A percentile compares a stretch with the other conserved stretches of the same genome.
phyloP scores from a whole-genome alignment of 352 stramenopile species.

The Phytophthora constricta region DNA sequence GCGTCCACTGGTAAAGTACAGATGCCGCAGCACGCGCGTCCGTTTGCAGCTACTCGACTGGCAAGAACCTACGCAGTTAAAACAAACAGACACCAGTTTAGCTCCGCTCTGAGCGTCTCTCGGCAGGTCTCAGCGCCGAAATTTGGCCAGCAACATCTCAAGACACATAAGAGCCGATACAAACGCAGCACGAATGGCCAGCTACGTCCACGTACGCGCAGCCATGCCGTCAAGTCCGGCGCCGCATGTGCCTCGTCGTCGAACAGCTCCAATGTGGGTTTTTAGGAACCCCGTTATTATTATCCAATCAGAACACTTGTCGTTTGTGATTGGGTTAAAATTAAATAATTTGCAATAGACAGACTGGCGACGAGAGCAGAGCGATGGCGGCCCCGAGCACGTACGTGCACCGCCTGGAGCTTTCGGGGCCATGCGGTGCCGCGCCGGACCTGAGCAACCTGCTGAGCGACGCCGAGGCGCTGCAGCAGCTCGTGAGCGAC shows the following conservation, averaged over 20 bases:
- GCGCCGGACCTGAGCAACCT: constrained; percentile 49
- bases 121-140: too few relatives aligned
- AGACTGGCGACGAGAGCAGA: not conserved
- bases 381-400: constrained; percentile 3
- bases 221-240: constrained; percentile 24
- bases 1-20: constrained; percentile 61
- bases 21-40: constrained; percentile 48
- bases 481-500: constrained; percentile 47
- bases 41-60: constrained; percentile 22
- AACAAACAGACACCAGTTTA: not conserved
- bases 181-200: not conserved
- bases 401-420: constrained; percentile 53
- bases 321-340: too few relatives aligned
- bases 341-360: too few relatives aligned
- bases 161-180: not conserved
- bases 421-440: constrained; percentile 44
- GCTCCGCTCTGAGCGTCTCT: not conserved
- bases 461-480: constrained; percentile 36
- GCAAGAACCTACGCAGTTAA: constrained; percentile 28
- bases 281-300: not conserved
- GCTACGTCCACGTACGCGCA: constrained; percentile 26
- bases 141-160: constrained; percentile 10
- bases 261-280: constrained; percentile 22
- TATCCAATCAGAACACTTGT: too few relatives aligned
- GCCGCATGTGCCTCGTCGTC: constrained; percentile 17